Evolutionary conservation across 2,329 filamentous ascomycete species (phyloP).

Genomic region (Chaetomiaceae sp.): DNA sequence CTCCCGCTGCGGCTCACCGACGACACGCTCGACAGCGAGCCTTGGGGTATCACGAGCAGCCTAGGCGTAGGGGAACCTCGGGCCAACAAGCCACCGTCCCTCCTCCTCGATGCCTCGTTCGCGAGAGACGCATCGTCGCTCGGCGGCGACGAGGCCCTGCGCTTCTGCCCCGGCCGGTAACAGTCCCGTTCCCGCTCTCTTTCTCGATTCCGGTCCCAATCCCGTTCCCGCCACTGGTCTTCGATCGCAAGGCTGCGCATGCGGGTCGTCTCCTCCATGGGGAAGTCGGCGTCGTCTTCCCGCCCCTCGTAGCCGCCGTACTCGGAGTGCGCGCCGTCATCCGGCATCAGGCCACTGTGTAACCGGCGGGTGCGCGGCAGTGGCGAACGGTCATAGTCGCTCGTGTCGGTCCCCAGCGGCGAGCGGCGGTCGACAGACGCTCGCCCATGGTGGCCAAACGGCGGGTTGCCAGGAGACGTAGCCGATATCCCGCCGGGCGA

Average conservation of each 20-base stretch:
- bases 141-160: conserved; percentile 52
- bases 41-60: conserved; percentile 44
- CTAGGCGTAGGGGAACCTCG: conserved; percentile 52
- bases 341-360: conserved; percentile 43
- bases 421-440: conserved; percentile 39
- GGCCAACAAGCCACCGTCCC: conserved; percentile 38
- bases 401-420: conserved; percentile 34
- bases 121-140: conserved; percentile 42
- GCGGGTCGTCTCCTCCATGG: conserved; percentile 43
- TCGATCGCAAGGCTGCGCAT: conserved; percentile 44
- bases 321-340: conserved; percentile 44
- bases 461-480: conserved; percentile 42
- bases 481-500: conserved; percentile 44
- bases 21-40: conserved; percentile 43
- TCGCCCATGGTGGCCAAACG: conserved; percentile 38
- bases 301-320: conserved; percentile 47
- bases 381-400: conserved; percentile 47
- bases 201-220: conserved; percentile 24
- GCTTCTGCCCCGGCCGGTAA: conserved; percentile 48
- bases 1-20: conserved; percentile 44
- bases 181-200: conserved; percentile 25
- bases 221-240: conserved; percentile 32
- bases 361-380: conserved; percentile 43
- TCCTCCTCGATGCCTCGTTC: conserved; percentile 45
- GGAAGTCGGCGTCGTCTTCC: conserved; percentile 44